Evolutionary conservation across 2,329 filamentous ascomycete species (phyloP).

Genomic region (Cryoendolithus antarcticus): DNA sequence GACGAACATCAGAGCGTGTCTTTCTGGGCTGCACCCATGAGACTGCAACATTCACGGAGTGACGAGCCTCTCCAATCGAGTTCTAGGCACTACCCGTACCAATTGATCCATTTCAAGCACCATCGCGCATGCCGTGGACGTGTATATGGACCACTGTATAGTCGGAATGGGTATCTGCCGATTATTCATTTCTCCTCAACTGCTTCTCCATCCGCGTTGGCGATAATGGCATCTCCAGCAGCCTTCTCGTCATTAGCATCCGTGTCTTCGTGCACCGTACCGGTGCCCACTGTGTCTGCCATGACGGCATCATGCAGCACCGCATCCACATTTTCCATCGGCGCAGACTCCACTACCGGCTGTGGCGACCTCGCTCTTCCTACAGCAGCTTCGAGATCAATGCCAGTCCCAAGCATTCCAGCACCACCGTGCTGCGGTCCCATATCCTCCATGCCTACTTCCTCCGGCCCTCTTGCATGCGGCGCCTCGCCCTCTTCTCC

Average conservation of each 20-base stretch:
- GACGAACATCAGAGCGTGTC: too few relatives aligned
- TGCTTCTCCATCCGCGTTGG: slow-evolving; percentile 8
- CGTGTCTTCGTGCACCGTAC: slow-evolving; percentile 10
- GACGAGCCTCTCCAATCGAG: too few relatives aligned
- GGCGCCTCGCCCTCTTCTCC: slow-evolving; percentile 33
- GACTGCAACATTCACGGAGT: too few relatives aligned
- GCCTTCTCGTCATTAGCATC: slow-evolving; percentile 9
- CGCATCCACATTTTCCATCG: slow-evolving; percentile 6
- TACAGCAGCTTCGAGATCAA: slow-evolving; percentile 31
- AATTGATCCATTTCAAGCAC: too few relatives aligned
- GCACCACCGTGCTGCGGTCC: slow-evolving; percentile 51
- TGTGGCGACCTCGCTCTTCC: slow-evolving; percentile 20
- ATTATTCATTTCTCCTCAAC: not conserved
- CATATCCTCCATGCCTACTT: slow-evolving; percentile 76
- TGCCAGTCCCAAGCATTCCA: slow-evolving; percentile 6
- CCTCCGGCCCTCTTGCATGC: slow-evolving; percentile 71
- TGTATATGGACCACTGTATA: too few relatives aligned
- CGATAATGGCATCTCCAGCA: slow-evolving; percentile 20
- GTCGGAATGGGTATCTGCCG: too few relatives aligned
- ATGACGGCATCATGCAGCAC: slow-evolving; percentile 6
- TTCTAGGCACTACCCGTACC: too few relatives aligned
- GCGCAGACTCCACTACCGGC: slow-evolving; percentile 4
- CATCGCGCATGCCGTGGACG: too few relatives aligned
- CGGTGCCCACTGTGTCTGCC: slow-evolving; percentile 9
- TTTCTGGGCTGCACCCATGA: too few relatives aligned